Conservation (phyloP, 805 yeast genomes). For the Middelhovenomyces tepae region DNA sequence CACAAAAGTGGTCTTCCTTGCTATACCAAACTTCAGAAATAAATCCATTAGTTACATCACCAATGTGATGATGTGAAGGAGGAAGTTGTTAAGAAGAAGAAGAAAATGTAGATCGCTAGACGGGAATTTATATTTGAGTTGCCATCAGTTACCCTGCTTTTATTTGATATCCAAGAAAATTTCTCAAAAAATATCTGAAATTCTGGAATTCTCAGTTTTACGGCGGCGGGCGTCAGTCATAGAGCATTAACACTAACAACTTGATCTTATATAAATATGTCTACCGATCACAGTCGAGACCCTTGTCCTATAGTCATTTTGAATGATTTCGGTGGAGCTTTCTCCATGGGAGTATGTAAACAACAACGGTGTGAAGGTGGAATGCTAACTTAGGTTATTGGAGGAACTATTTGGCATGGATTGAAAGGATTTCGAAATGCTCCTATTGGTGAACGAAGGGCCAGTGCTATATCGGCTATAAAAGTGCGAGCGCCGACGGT, state of each 20-base stretch:
- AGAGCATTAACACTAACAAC: conserved; percentile 1
- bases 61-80: conserved; percentile 8
- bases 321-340: conserved; percentile 98
- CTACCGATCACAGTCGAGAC: conserved; percentile 85
- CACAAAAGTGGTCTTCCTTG: conserved; percentile 10
- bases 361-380: not conserved
- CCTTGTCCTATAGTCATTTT: conserved; percentile 97
- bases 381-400: conserved; percentile 43
- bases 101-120: no score
- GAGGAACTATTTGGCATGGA: conserved; percentile 99
- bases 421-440: conserved; percentile 97
- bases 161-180: no score
- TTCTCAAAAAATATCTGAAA: no score
- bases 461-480: conserved; percentile 83
- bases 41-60: conserved; percentile 8
- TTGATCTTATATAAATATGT: conserved; percentile 2
- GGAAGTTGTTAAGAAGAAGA: conserved; percentile 5
- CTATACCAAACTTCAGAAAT: conserved; percentile 11
- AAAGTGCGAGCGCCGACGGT: conserved; percentile 97
- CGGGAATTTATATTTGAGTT: no score
- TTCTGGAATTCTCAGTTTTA: no score
- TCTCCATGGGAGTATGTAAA: conserved; percentile 80
- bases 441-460: conserved; percentile 86
- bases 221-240: no score
- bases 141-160: no score